A percentile compares a stretch with the other conserved stretches of the same genome.
phyloP scores from a whole-genome alignment of 805 yeast genomes.

The Ascoidea tarda region DNA sequence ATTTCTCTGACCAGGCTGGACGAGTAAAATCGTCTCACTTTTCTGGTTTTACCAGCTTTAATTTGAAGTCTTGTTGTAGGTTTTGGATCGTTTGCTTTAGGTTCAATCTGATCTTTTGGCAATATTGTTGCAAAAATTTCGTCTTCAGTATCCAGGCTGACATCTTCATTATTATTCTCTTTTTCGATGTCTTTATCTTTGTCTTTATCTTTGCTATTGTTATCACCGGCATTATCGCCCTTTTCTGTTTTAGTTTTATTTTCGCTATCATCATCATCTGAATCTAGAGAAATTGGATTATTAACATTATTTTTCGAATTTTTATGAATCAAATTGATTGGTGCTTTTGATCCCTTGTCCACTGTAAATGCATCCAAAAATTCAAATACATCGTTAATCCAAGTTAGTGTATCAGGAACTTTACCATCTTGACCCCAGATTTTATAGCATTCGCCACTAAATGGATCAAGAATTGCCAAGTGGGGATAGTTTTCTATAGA shows the following conservation, averaged over 20 bases:
- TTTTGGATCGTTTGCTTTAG: slow-evolving; percentile 27
- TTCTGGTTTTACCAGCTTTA: slow-evolving; percentile 76
- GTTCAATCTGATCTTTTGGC: slow-evolving; percentile 47
- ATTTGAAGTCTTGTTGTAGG: slow-evolving; percentile 72
- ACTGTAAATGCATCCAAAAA: slow-evolving; percentile 56
- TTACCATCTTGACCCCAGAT: slow-evolving; percentile 44
- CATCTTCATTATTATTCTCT: slow-evolving; percentile 12
- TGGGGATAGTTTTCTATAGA: slow-evolving; percentile 67
- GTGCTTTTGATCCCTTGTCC: slow-evolving; percentile 49
- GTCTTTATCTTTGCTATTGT: slow-evolving; percentile 1
- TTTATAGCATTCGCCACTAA: slow-evolving; percentile 82
- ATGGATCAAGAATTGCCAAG: slow-evolving; percentile 83
- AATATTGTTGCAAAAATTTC: slow-evolving; percentile 35
- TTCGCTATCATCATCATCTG: slow-evolving; percentile 3
- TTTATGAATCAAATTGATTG: slow-evolving; percentile 18
- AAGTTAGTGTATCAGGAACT: slow-evolving; percentile 44
- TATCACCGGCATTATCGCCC: neutral
- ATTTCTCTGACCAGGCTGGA: slow-evolving; percentile 44
- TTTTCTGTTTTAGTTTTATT: slow-evolving; percentile 6
- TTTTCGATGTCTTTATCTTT: slow-evolving; percentile 9
- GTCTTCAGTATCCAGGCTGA: slow-evolving; percentile 15
- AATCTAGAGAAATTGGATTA: slow-evolving; percentile 7
- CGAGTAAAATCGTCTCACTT: slow-evolving; percentile 52
- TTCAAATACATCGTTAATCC: slow-evolving; percentile 54
- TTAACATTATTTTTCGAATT: slow-evolving; percentile 2